These are phyloP conservation scores for Ichthyophonus hoferi DNA, from an alignment of 208 protist species.

Conservation along the genomic window DNA sequence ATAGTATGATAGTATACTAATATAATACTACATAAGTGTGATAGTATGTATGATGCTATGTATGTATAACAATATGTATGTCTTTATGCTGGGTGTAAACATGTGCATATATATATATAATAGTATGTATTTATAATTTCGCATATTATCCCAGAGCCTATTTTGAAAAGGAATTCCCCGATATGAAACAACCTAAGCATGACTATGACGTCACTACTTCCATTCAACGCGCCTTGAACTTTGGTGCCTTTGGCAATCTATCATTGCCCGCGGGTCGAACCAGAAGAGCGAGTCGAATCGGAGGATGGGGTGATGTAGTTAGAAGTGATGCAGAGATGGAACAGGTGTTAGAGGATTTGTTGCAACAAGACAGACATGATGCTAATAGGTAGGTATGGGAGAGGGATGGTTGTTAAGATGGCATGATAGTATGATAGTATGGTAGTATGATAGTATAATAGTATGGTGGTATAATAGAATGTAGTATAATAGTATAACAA, in stretches of 20 bases:
- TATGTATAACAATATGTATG: too few relatives aligned
- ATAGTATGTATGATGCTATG: too few relatives aligned
- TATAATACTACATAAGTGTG: too few relatives aligned
- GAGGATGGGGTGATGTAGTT: conserved; percentile 24
- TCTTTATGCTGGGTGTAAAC: too few relatives aligned
- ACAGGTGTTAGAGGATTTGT: conserved; percentile 5
- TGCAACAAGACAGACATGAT: neutral
- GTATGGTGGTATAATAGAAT: too few relatives aligned
- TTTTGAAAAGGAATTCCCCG: neutral
- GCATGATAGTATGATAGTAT: too few relatives aligned
- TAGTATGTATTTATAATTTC: too few relatives aligned
- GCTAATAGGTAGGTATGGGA: neutral
- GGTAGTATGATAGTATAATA: too few relatives aligned
- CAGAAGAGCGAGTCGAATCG: neutral
- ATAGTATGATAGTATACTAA: too few relatives aligned
- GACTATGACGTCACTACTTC: neutral
- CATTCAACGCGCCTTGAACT: neutral
- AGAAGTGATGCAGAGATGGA: conserved; percentile 28
- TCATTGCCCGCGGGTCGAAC: neutral
- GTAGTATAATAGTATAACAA: too few relatives aligned
- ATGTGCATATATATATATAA: too few relatives aligned
- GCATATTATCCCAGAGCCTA: neutral
- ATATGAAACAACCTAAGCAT: neutral
- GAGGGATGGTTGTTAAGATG: too few relatives aligned
- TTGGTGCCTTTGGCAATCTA: neutral